These are phyloP conservation scores for Mortierella hygrophila DNA, from an alignment of 192 early-diverging fungal species.

Conservation along the genomic window DNA sequence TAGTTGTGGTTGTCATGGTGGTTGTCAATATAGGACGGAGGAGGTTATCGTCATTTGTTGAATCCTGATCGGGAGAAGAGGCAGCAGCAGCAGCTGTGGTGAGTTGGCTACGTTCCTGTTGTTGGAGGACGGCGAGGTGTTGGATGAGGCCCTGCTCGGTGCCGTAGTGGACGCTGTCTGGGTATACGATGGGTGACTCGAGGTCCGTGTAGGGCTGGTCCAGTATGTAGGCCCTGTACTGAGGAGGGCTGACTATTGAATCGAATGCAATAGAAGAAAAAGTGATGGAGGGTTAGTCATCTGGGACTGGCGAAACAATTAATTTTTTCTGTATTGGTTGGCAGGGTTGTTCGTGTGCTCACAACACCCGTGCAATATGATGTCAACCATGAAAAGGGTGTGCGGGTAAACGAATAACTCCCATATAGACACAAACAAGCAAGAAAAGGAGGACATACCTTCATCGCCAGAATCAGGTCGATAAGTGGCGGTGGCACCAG, in stretches of 20 bases:
- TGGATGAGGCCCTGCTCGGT: constrained; percentile 19
- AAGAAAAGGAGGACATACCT: constrained; percentile 12
- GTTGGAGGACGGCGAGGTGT: constrained; percentile 10
- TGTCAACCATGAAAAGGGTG: not conserved
- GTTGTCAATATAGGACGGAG: constrained; percentile 25
- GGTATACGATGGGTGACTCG: constrained; percentile 15
- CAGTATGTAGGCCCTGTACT: constrained; percentile 31
- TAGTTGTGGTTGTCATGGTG: constrained; percentile 21
- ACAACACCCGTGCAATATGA: not conserved
- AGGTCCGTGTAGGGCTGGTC: constrained; percentile 35
- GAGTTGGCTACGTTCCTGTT: constrained; percentile 15
- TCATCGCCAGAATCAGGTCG: constrained; percentile 31
- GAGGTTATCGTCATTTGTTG: not conserved
- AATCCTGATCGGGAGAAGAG: not conserved
- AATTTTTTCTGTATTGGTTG: not conserved
- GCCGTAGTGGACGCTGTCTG: constrained; percentile 13
- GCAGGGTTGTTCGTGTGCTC: not conserved
- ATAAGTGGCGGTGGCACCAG: constrained; percentile 3
- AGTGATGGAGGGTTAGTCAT: not conserved
- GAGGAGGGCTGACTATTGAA: constrained; percentile 31
- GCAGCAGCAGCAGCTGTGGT: not conserved
- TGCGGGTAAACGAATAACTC: constrained; percentile 6
- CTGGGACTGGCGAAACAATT: not conserved
- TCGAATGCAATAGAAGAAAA: not conserved
- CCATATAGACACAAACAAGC: not conserved